Evolutionary conservation across 441 rosid species (phyloP).

Genomic region (Flueggea neowawraea): DNA sequence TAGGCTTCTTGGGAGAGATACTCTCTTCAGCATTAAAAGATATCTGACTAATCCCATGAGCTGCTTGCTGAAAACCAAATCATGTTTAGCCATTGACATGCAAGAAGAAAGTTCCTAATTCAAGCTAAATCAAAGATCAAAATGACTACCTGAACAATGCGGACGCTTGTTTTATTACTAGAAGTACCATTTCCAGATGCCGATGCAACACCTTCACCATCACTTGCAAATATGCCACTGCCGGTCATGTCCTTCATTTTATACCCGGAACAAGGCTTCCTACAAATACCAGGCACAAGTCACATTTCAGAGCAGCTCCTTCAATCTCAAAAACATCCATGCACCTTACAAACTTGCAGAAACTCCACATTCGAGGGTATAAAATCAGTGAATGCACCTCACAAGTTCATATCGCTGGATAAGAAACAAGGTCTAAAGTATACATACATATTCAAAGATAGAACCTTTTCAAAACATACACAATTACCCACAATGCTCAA

Average conservation of each 20-base stretch:
- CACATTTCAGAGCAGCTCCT: not conserved
- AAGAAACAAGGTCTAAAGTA: too few species aligned
- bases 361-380: too few species aligned
- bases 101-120: not conserved
- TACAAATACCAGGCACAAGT: conserved; percentile 16
- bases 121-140: not conserved
- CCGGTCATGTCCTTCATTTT: conserved; percentile 92
- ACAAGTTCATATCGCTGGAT: too few species aligned
- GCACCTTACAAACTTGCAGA: too few species aligned
- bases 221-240: conserved; percentile 72
- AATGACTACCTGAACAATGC: conserved; percentile 76
- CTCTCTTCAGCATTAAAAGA: conserved; percentile 71
- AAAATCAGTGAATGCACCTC: too few species aligned
- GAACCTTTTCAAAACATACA: too few species aligned
- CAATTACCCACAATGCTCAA: too few species aligned
- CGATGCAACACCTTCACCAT: conserved; percentile 41
- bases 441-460: too few species aligned
- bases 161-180: conserved; percentile 55
- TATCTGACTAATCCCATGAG: conserved; percentile 83
- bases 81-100: not conserved
- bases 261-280: conserved; percentile 91
- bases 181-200: conserved; percentile 43
- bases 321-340: too few species aligned
- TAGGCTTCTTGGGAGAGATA: conserved; percentile 67
- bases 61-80: conserved; percentile 48